A percentile compares a stretch with the other conserved stretches of the same genome.
Evolutionary conservation across 768 basidiomycete genomes (phyloP).

Genomic region (Lentinula guzmanii): DNA sequence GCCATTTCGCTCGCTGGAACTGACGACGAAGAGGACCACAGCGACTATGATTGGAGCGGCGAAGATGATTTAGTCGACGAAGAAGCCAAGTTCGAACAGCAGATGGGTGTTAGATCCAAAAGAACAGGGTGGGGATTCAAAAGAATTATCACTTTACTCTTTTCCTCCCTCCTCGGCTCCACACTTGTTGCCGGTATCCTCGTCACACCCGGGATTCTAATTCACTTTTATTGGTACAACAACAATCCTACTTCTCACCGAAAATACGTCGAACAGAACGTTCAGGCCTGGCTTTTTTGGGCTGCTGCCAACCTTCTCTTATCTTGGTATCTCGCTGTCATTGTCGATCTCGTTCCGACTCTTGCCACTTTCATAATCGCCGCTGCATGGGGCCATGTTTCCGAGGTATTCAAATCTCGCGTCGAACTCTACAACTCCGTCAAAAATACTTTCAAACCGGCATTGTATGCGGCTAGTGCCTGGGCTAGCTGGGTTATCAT

Average conservation of each 20-base stretch:
- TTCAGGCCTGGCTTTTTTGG: slow-evolving; percentile 81
- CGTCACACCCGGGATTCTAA: slow-evolving; percentile 52
- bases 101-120: slow-evolving; percentile 46
- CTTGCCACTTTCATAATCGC: slow-evolving; percentile 47
- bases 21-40: slow-evolving; percentile 52
- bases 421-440: slow-evolving; percentile 67
- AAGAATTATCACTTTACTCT: slow-evolving; percentile 54
- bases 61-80: slow-evolving; percentile 73
- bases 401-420: slow-evolving; percentile 57
- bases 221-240: slow-evolving; percentile 70
- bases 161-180: slow-evolving; percentile 72
- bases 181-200: slow-evolving; percentile 58
- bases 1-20: slow-evolving; percentile 42
- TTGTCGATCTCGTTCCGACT: slow-evolving; percentile 63
- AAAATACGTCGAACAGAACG: slow-evolving; percentile 55
- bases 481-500: slow-evolving; percentile 77
- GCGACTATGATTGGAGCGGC: slow-evolving; percentile 71
- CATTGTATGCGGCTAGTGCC: slow-evolving; percentile 63
- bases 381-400: slow-evolving; percentile 69
- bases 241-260: slow-evolving; percentile 50
- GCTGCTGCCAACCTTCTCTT: slow-evolving; percentile 70
- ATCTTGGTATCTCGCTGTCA: slow-evolving; percentile 74
- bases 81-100: slow-evolving; percentile 58
- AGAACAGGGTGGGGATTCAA: slow-evolving; percentile 44
- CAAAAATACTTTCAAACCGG: slow-evolving; percentile 65